Conservation (phyloP, 768 basidiomycete genomes). For the Candolleomyces eurysporus region DNA sequence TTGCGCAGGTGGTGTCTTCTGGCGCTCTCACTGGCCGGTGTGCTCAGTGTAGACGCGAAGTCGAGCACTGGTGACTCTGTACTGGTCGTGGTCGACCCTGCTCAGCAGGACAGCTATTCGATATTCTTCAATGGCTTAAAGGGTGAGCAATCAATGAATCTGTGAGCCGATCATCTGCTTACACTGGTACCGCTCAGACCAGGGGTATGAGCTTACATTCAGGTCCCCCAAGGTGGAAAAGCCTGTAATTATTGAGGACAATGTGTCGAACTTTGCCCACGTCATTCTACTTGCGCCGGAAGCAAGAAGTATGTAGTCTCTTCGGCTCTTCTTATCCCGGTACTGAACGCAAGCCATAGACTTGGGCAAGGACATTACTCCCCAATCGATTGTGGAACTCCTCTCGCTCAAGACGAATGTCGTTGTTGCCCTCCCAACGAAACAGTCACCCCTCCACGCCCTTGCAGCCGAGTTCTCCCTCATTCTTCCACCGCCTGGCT, state of each 20-base stretch:
- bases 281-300: slow-evolving; percentile 85
- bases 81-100: slow-evolving; percentile 79
- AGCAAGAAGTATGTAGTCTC: slow-evolving; percentile 65
- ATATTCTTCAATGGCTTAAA: slow-evolving; percentile 78
- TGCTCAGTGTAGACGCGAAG: slow-evolving; percentile 43
- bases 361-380: slow-evolving; percentile 72
- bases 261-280: slow-evolving; percentile 76
- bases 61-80: slow-evolving; percentile 85
- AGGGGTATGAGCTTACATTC: slow-evolving; percentile 87
- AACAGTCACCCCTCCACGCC: slow-evolving; percentile 68
- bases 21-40: slow-evolving; percentile 29
- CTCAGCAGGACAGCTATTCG: slow-evolving; percentile 69
- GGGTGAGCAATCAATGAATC: slow-evolving; percentile 41
- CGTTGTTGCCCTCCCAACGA: slow-evolving; percentile 76
- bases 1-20: slow-evolving; percentile 28
- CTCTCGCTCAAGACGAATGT: slow-evolving; percentile 75
- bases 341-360: slow-evolving; percentile 35
- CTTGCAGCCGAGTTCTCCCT: slow-evolving; percentile 92
- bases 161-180: neutral
- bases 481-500: slow-evolving; percentile 81
- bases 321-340: neutral
- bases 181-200: slow-evolving; percentile 40
- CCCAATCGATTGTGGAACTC: slow-evolving; percentile 74
- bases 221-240: slow-evolving; percentile 74
- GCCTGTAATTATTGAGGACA: slow-evolving; percentile 67